Base-by-base conservation (phyloP, 805 yeast species). In the Lachancea waltii region DNA sequence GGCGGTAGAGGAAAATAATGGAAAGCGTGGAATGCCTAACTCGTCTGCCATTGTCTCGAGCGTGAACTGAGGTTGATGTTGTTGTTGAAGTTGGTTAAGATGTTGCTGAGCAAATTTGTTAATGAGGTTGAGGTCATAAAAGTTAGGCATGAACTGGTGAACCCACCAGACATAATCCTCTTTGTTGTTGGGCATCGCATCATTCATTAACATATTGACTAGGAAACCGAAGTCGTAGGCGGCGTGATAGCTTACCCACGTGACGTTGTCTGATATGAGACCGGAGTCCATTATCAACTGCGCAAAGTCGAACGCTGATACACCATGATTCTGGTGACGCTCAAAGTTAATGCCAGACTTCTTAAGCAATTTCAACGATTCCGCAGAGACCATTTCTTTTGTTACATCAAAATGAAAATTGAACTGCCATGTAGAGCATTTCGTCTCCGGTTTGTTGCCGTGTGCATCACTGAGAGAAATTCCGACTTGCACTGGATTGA, bases 151-250 rank as follows among this genome's bases (percentile, higher is more conserved):
- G 59, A 75, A 85, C 34, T 75, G 68, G 26, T 70, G 60, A 29
- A 86, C 68, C 73, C 86, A 77, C 69, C 77, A 68, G 44, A 79
- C 70, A 53, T 86, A 90, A 25, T 81, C 95, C 28, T 75, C 74
- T 56, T 83, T 89, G 47, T 80, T 83, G 20, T 73, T 73, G 1
- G 97, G 97, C 70, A 90, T 81, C 34, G 70, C 64, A 35, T 76
- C 73, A 60, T 85, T 85, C 50, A 81, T 76, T 55, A 90, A 68
- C 47, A 86, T 68, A 34, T 94, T 77, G 11, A 87, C 65, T 43
- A 92, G 67, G 59, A 89, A 89, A 1, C 97, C 98, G 56, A 89
- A 74, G 60, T 92, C 98, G 62, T 92, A 92, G 9, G 97, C 98
- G 1, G 79, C 80, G 59, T 92, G 97, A 64, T 82, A 92, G 44